Base-by-base conservation (phyloP, 1,139 yeast species). In the Chernovozyma aurita region DNA sequence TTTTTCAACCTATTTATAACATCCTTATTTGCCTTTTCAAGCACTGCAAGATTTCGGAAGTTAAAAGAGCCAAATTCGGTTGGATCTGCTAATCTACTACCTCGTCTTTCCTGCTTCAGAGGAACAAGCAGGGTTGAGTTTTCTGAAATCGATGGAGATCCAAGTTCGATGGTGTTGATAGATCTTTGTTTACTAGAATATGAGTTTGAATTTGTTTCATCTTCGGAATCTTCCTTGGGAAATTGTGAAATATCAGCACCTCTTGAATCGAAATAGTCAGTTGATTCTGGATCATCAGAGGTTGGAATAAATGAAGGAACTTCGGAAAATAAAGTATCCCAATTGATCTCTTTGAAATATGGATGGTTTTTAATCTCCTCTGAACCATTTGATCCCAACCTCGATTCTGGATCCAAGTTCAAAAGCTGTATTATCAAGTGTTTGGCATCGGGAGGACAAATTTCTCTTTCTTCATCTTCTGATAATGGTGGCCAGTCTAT, bases 11-110 rank as follows among this genome's bases (percentile, higher is more conserved):
- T 66, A 51, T 85, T 85, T 41, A 94, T 86, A 13, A 86, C 90
- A 58, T 90, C 97, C 53, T 86, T 87, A 52, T 94, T 94, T 14
- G 96, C 97, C 51, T 85, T 85, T 49, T 92, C 98, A 43, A 94
- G 69, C 4, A 94, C 94, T 11, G 92, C 81, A 43, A 94, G 64
- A 55, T 94, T 94, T 48, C 96, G 73, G 60, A 86, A 94, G 42
- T 86, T 82, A 57, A 94, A 94, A 3, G 94, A 82, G 0, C 99
- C 99, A 72, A 92, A 94, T 49, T 90, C 97, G 24, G 79, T 76
- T 3, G 71, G 65, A 44, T 87, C 97, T 36, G 83, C 84, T 42
- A 85, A 59, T 45, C 85, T 66, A 55, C 85, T 69, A 37, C 84
- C 71, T 49, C 92, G 57, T 56, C 87, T 59, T 43, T 81, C 90